Percentiles rank a stretch among this genome's conserved stretches.
Conservation (phyloP, 371 early-diverging fungal genomes). For the Entomophthora muscae region DNA sequence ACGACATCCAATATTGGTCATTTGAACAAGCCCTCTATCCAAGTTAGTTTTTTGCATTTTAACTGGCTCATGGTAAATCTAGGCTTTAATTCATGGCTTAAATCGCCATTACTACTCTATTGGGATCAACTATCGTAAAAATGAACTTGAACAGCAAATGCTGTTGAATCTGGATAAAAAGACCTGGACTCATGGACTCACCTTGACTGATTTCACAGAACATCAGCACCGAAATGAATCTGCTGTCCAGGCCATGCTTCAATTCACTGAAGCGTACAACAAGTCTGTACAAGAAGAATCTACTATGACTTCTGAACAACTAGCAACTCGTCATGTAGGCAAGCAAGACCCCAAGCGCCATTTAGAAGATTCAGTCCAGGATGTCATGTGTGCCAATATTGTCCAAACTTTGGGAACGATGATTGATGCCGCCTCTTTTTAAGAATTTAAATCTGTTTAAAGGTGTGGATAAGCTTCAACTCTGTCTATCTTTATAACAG, state of each 20-base stretch:
- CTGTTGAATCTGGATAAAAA: conserved; percentile 96
- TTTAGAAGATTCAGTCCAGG: conserved; percentile 76
- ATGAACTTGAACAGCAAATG: conserved; percentile 98
- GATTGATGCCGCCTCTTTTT: no score
- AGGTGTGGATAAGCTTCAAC: no score
- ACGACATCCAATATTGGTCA: conserved; percentile 98
- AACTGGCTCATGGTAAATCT: conserved; percentile 4
- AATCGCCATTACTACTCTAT: conserved; percentile 99
- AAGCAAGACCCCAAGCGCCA: conserved; percentile 98
- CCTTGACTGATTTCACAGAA: conserved; percentile 58
- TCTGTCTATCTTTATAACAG: no score
- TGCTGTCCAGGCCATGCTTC: conserved; percentile 71
- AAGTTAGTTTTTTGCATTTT: conserved; percentile 21
- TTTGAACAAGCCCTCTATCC: conserved; percentile 95
- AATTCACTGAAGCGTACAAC: conserved; percentile 80
- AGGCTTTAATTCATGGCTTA: conserved; percentile 96
- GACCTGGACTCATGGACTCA: conserved; percentile 95
- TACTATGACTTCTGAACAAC: conserved; percentile 83
- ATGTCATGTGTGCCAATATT: conserved; percentile 84
- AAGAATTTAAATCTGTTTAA: no score
- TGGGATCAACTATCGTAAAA: conserved; percentile 97
- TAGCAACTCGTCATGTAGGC: conserved; percentile 92
- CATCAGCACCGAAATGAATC: conserved; percentile 67
- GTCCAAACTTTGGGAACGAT: conserved; percentile 84
- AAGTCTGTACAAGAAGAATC: conserved; percentile 91